These are phyloP conservation scores for Codiaeum variegatum DNA, from an alignment of 441 rosid species.

Conservation along the genomic window DNA sequence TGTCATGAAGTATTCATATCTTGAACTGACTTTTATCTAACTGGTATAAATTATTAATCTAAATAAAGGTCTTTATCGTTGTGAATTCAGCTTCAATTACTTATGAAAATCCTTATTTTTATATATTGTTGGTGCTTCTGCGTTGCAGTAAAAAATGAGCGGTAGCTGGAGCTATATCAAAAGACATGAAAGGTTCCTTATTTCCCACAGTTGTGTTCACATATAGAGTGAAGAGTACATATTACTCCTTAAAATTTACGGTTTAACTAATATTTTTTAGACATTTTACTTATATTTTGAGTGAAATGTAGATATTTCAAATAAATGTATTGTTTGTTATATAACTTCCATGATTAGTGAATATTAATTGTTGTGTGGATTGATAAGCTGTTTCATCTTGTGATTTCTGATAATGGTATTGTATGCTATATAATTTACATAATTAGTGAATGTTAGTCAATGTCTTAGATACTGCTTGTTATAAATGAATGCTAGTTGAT, in stretches of 20 bases:
- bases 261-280: neutral
- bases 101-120: slow-evolving; percentile 14
- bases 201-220: slow-evolving; percentile 89
- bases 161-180: slow-evolving; percentile 57
- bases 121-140: neutral
- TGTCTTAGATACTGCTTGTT: too few relatives aligned
- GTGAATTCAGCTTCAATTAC: slow-evolving; percentile 11
- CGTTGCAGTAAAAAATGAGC: slow-evolving; percentile 69
- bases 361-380: too few relatives aligned
- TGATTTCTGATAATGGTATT: too few relatives aligned
- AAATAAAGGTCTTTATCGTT: neutral
- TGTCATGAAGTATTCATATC: neutral
- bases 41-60: neutral
- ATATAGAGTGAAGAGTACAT: slow-evolving; percentile 95
- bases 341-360: neutral
- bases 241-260: neutral
- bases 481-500: too few relatives aligned
- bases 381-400: too few relatives aligned
- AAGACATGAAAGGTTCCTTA: slow-evolving; percentile 66
- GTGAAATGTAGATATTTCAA: slow-evolving; percentile 1
- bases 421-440: too few relatives aligned
- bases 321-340: neutral
- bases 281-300: slow-evolving; percentile 13
- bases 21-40: neutral
- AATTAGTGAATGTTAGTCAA: too few relatives aligned